These are phyloP conservation scores for Amylocarpus encephaloides DNA, from an alignment of 2,329 filamentous ascomycete genomes.

Conservation along the genomic window DNA sequence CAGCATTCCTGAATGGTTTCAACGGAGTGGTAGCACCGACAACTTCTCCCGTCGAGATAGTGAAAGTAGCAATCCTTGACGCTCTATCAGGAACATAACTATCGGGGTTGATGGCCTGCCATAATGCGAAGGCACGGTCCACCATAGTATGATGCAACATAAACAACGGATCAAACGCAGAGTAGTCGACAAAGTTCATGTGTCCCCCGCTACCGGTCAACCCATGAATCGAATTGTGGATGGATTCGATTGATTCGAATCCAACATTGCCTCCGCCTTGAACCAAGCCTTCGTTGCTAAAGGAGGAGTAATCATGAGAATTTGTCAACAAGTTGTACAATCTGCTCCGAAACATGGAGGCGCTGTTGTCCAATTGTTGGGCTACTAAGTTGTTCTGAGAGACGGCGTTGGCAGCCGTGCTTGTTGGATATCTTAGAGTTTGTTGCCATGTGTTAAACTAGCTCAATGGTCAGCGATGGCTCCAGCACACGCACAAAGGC, in stretches of 20 bases:
- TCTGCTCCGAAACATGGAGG: slow-evolving; percentile 51
- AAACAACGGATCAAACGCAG: slow-evolving; percentile 43
- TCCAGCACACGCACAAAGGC: not conserved
- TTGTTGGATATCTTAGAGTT: slow-evolving; percentile 51
- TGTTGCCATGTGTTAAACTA: slow-evolving; percentile 54
- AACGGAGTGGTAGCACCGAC: slow-evolving; percentile 33
- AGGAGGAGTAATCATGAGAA: slow-evolving; percentile 60
- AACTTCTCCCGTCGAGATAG: slow-evolving; percentile 14
- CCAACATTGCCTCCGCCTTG: slow-evolving; percentile 36
- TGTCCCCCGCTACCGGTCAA: slow-evolving; percentile 49
- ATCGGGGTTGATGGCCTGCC: slow-evolving; percentile 39
- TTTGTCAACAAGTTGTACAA: slow-evolving; percentile 62
- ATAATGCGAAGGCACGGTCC: slow-evolving; percentile 51
- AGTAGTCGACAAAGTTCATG: slow-evolving; percentile 38
- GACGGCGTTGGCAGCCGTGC: slow-evolving; percentile 35
- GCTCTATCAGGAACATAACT: slow-evolving; percentile 31
- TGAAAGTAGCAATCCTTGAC: slow-evolving; percentile 32
- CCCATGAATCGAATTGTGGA: slow-evolving; percentile 60
- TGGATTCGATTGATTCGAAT: slow-evolving; percentile 58
- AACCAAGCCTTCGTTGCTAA: slow-evolving; percentile 64
- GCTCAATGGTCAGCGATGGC: not conserved
- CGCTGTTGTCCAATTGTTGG: slow-evolving; percentile 44
- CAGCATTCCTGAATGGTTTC: slow-evolving; percentile 40
- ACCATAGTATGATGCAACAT: slow-evolving; percentile 50
- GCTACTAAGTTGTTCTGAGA: slow-evolving; percentile 57